These are phyloP conservation scores for Rugonectria rugulosa DNA, from an alignment of 2,329 filamentous ascomycete genomes.

Conservation along the genomic window DNA sequence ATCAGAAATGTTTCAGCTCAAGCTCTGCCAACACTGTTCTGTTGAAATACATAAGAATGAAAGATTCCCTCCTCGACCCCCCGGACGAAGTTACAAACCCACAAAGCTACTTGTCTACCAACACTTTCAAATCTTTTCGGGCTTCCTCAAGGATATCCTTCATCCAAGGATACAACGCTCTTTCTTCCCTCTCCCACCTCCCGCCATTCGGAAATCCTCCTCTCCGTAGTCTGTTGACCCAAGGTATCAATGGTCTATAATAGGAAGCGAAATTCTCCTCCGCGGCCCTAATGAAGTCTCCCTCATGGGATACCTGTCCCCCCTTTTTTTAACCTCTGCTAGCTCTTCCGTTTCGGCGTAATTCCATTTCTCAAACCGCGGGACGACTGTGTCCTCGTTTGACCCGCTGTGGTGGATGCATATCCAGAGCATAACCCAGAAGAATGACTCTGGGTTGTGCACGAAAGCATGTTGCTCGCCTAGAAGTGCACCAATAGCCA, in stretches of 20 bases:
- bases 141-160: background rate
- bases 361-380: too few relatives aligned
- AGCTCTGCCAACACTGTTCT: too few relatives aligned
- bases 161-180: background rate
- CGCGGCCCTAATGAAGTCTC: too few relatives aligned
- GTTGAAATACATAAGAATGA: too few relatives aligned
- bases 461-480: slow-evolving; percentile 53
- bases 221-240: background rate
- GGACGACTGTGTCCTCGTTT: background rate
- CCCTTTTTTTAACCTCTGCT: slow-evolving; percentile 44
- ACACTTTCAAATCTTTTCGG: background rate
- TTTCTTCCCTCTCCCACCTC: background rate
- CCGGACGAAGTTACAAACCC: too few relatives aligned
- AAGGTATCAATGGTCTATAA: background rate
- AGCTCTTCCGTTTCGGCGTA: slow-evolving; percentile 35
- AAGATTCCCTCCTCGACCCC: too few relatives aligned
- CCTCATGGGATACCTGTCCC: too few relatives aligned
- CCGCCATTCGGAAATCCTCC: background rate
- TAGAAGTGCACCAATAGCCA: slow-evolving; percentile 37
- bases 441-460: slow-evolving; percentile 56
- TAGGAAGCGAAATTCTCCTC: background rate
- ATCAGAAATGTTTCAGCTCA: too few relatives aligned
- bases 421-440: slow-evolving; percentile 41
- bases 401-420: too few relatives aligned
- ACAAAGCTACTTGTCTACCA: background rate